Base-by-base conservation (phyloP, 148 eudicot genomes). In the Chenopodium formosanum region DNA sequence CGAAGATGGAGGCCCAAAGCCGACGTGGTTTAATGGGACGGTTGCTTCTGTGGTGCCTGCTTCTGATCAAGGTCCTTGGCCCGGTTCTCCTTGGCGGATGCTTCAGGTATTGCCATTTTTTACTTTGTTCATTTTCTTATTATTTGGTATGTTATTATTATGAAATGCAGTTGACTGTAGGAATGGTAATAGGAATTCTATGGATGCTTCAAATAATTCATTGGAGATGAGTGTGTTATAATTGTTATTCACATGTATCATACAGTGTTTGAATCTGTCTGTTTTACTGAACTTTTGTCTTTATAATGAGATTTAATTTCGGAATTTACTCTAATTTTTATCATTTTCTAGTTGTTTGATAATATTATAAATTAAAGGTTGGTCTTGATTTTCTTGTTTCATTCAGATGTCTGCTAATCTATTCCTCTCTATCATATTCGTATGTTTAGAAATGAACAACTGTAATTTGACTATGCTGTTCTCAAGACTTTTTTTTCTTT, bases 1-100 rank as follows among this genome's bases (percentile, higher is more conserved):
- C 0, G 94, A 91, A 81, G 97, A 91, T 78, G 87, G 85, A 1
- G 44, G 44, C 44, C 77, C 92, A 0, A 82, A 91, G 73, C 47
- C 84, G 84, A 85, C 89, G 2, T 93, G 97, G 95, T 86, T 79
- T 83, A 89, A 89, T 76, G 97, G 97, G 22, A 85, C 86, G 0
- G 86, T 91, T 62, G 69, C 81, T 1, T 70, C 80, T 2, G 88
- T 85, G 34, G 56, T 52, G 46, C 68, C 67, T 7, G 25, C 25
- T 52, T 79, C 85, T 2, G 89, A 87, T 64, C 63, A 17, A 44
- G 88, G 89, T 13, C 79, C 79, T 1, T 90, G 92, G 89, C 79
- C 75, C 16, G 86, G 88, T 53, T 90, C 98, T 50, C 82, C 86
- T 2, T 94, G 98, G 98, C 84, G 90, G 76, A 89, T 90, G 91